Evolutionary conservation across 2,329 filamentous ascomycete genomes (phyloP).

Genomic region (Alternaria arbusti): DNA sequence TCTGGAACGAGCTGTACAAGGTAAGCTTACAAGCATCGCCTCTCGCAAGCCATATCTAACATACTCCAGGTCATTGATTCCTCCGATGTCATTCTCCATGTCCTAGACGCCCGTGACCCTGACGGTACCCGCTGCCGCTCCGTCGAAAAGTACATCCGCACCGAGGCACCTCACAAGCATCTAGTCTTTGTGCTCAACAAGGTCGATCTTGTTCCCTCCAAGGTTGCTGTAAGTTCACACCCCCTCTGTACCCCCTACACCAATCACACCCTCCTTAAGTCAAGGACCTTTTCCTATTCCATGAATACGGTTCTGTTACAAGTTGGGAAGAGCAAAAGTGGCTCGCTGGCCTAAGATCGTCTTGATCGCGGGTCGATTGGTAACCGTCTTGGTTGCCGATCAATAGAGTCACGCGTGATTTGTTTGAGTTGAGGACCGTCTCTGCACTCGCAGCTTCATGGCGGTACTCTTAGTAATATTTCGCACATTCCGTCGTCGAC

Average conservation of each 20-base stretch:
- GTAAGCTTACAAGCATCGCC: conserved; percentile 54
- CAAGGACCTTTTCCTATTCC: conserved; percentile 73
- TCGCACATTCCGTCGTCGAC: conserved; percentile 71
- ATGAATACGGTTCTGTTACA: conserved; percentile 96
- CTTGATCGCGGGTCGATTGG: conserved; percentile 72
- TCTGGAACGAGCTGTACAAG: conserved; percentile 88
- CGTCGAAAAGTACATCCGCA: conserved; percentile 89
- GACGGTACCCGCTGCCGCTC: conserved; percentile 84
- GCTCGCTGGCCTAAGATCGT: conserved; percentile 69
- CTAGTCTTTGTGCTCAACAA: conserved; percentile 90
- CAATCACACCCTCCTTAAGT: conserved; percentile 79
- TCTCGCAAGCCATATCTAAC: background rate
- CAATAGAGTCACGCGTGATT: conserved; percentile 79
- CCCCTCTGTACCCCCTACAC: conserved; percentile 23
- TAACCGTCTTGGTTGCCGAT: conserved; percentile 87
- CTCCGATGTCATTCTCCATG: conserved; percentile 87
- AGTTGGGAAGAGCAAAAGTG: conserved; percentile 92
- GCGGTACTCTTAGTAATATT: conserved; percentile 98
- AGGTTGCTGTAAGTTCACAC: conserved; percentile 82
- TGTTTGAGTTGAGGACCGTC: conserved; percentile 97
- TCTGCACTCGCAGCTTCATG: conserved; percentile 67
- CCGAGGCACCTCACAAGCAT: conserved; percentile 96
- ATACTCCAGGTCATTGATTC: conserved; percentile 71
- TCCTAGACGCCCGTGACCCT: conserved; percentile 39
- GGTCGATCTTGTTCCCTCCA: conserved; percentile 89